These are phyloP conservation scores for Magnolia kwangsiensis DNA, from an alignment of 164 flowering plant species.

Conservation along the genomic window DNA sequence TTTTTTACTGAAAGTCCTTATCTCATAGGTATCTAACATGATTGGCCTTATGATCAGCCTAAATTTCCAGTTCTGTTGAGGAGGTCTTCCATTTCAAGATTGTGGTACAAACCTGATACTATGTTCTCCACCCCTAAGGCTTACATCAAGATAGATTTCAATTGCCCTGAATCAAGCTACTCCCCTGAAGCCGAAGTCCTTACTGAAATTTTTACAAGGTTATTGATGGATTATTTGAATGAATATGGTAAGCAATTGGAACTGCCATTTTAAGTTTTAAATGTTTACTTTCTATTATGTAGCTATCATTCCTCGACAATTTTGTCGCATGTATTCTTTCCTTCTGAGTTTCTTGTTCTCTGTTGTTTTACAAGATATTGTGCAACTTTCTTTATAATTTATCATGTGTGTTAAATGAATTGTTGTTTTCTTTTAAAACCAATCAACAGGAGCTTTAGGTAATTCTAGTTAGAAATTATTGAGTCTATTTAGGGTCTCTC, in stretches of 20 bases:
- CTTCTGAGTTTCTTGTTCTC: too few species aligned
- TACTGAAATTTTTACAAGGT: slow-evolving; percentile 62
- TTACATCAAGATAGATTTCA: slow-evolving; percentile 72
- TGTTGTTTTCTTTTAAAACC: too few species aligned
- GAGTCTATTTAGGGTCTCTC: too few species aligned
- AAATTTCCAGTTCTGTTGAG: slow-evolving; percentile 59
- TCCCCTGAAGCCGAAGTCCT: slow-evolving; percentile 85
- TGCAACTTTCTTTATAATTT: too few species aligned
- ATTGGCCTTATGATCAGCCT: slow-evolving; percentile 35
- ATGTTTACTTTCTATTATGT: too few species aligned
- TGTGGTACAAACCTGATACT: slow-evolving; percentile 94
- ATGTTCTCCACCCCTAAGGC: slow-evolving; percentile 82
- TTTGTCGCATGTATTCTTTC: too few species aligned
- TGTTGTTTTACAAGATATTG: too few species aligned
- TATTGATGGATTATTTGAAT: slow-evolving; percentile 91
- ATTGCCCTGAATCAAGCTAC: slow-evolving; percentile 66
- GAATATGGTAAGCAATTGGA: slow-evolving; percentile 72
- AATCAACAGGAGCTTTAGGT: too few species aligned
- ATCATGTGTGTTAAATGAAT: too few species aligned
- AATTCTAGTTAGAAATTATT: too few species aligned
- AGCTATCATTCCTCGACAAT: too few species aligned
- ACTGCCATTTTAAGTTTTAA: background rate
- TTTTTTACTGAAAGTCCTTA: background rate
- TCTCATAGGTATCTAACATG: background rate
- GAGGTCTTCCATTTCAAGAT: slow-evolving; percentile 61